Percentiles rank a stretch among this genome's conserved stretches.
Conservation (phyloP, 805 yeast species). For the Cyberlindnera euphorbiiphila region DNA sequence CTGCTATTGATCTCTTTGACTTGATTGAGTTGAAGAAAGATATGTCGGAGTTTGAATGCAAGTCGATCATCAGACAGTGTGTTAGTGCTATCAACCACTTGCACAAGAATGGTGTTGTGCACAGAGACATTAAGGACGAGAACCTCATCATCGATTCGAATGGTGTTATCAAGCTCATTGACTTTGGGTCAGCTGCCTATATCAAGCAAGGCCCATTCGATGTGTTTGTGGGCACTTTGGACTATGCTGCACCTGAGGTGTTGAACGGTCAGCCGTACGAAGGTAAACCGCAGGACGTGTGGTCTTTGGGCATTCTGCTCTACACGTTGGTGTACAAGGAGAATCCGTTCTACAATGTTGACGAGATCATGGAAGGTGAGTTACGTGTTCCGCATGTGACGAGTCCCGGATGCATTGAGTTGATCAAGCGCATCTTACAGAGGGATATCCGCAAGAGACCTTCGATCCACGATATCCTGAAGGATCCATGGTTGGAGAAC, state of each 20-base stretch:
- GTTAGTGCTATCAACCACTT: conserved; percentile 76
- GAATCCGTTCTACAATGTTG: conserved; percentile 93
- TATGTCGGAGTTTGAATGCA: conserved; percentile 77
- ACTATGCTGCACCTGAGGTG: conserved; percentile 97
- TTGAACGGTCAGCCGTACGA: conserved; percentile 82
- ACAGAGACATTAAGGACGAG: conserved; percentile 93
- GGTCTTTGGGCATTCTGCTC: conserved; percentile 92
- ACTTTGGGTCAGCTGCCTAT: conserved; percentile 94
- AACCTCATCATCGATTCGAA: conserved; percentile 82
- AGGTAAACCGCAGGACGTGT: conserved; percentile 93
- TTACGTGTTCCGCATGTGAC: conserved; percentile 62
- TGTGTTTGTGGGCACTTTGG: conserved; percentile 95
- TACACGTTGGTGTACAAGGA: conserved; percentile 91
- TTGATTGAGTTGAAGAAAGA: conserved; percentile 80
- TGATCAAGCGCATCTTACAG: conserved; percentile 65
- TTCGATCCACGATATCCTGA: conserved; percentile 62
- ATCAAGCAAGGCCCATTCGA: conserved; percentile 91
- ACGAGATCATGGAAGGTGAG: conserved; percentile 91
- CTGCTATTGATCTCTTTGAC: conserved; percentile 91
- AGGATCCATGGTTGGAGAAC: conserved; percentile 61
- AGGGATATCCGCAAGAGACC: conserved; percentile 68
- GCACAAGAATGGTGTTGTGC: conserved; percentile 84
- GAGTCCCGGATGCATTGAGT: conserved; percentile 54
- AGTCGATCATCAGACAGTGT: conserved; percentile 73
- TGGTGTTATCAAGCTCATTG: conserved; percentile 81